Percentiles rank a stretch among this genome's conserved stretches.
Conservation (phyloP, 1,284 basidiomycete genomes). For the Sanguinoderma infundibulare region DNA sequence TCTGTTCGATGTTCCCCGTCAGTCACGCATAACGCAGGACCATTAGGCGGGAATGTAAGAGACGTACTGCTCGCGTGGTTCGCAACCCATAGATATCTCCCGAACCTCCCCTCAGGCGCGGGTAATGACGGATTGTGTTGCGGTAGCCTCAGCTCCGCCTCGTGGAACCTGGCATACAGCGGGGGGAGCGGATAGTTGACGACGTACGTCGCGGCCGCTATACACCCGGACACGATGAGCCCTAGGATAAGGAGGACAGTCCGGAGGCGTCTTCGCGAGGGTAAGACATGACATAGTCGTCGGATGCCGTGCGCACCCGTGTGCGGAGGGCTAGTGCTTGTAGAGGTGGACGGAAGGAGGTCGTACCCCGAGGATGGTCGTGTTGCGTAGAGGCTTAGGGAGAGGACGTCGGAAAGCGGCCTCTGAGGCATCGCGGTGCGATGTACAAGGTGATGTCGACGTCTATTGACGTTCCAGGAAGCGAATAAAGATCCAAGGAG, state of each 20-base stretch:
- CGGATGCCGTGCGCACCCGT: background rate
- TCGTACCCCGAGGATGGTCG: conserved; percentile 4
- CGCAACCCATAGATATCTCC: conserved; percentile 49
- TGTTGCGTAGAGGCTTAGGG: background rate
- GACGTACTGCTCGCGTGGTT: conserved; percentile 49
- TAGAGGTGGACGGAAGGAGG: conserved; percentile 5
- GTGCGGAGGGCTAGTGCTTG: background rate
- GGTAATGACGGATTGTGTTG: conserved; percentile 46
- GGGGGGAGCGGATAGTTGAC: conserved; percentile 40
- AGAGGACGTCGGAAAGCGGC: background rate
- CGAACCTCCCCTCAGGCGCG: conserved; percentile 44
- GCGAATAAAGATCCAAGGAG: no score
- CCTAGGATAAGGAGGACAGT: conserved; percentile 7
- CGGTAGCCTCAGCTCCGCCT: conserved; percentile 48
- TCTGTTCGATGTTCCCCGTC: conserved; percentile 24
- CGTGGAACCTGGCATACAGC: conserved; percentile 47
- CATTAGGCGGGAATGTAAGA: no score
- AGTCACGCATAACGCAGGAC: background rate
- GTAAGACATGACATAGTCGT: background rate
- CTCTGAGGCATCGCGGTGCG: background rate
- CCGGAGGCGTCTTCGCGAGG: conserved; percentile 6
- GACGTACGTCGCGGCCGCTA: conserved; percentile 7
- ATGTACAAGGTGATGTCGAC: background rate
- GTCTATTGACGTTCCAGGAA: background rate
- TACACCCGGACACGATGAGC: background rate